A percentile compares a stretch with the other conserved stretches of the same genome.
Conservation (phyloP, 139 green algal genomes). For the Chlamydomonas eustigma region DNA sequence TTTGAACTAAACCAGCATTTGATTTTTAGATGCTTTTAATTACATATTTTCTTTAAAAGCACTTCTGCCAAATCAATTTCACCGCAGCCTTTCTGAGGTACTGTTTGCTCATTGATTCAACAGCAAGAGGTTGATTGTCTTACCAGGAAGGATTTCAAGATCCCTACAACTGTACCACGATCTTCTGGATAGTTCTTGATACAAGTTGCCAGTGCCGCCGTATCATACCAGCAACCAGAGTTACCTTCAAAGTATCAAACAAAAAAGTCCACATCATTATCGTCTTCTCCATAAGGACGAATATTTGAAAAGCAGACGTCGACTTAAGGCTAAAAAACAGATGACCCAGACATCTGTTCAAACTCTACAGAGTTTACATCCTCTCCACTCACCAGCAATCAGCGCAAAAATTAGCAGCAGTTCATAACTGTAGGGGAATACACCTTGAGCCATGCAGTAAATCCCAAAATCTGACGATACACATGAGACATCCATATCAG, state of each 20-base stretch:
- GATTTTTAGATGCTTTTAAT: no score
- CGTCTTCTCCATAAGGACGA: no score
- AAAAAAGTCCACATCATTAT: not conserved
- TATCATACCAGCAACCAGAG: slow-evolving; percentile 67
- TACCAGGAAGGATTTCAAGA: slow-evolving; percentile 57
- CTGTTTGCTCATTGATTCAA: no score
- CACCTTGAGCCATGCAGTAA: not conserved
- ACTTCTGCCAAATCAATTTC: no score
- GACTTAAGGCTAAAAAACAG: no score
- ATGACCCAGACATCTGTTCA: no score
- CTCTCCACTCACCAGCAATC: not conserved
- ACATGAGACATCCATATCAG: not conserved
- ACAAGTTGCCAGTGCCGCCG: slow-evolving; percentile 62
- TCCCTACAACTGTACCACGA: slow-evolving; percentile 70
- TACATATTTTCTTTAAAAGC: no score
- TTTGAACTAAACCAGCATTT: no score
- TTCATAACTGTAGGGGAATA: not conserved
- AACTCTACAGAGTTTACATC: no score
- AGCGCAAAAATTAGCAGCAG: not conserved
- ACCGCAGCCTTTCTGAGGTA: no score
- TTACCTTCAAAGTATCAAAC: slow-evolving; percentile 38
- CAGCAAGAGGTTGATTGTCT: no score
- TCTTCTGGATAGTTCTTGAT: slow-evolving; percentile 76
- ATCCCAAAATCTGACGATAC: not conserved
- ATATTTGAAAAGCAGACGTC: no score